Evolutionary conservation across 140 eudicot genomes (phyloP).

Genomic region (Senecio squalidus): DNA sequence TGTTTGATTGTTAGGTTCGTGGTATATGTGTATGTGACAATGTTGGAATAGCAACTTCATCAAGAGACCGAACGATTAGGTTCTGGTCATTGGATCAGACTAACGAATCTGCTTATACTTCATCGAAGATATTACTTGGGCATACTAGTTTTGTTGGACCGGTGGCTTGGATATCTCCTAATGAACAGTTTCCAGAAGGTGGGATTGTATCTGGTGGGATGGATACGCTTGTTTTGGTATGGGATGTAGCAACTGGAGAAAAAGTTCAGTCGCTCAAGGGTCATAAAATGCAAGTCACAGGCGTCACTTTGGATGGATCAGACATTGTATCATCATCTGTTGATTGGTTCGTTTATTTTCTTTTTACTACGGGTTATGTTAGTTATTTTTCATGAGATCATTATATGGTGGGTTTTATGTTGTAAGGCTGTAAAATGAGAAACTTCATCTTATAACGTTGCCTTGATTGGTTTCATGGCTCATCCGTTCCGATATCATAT

Average conservation of each 20-base stretch:
- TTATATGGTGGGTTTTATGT: slow-evolving; percentile 8
- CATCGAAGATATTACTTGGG: slow-evolving; percentile 72
- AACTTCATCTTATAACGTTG: neutral
- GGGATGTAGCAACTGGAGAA: slow-evolving; percentile 87
- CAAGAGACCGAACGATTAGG: slow-evolving; percentile 88
- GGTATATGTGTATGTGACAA: slow-evolving; percentile 84
- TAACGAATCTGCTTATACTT: slow-evolving; percentile 37
- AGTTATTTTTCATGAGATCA: neutral
- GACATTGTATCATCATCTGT: slow-evolving; percentile 76
- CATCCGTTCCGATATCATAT: neutral
- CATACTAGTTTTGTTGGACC: slow-evolving; percentile 98
- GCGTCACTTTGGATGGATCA: slow-evolving; percentile 65
- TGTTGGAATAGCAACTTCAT: slow-evolving; percentile 90
- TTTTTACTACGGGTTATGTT: slow-evolving; percentile 1
- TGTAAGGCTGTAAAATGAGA: slow-evolving; percentile 6
- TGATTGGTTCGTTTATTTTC: slow-evolving; percentile 61
- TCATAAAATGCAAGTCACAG: slow-evolving; percentile 86
- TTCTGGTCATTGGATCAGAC: slow-evolving; percentile 64
- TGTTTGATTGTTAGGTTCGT: slow-evolving; percentile 57
- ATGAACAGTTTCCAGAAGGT: slow-evolving; percentile 82
- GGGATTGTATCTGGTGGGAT: slow-evolving; percentile 88
- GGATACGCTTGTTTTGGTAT: slow-evolving; percentile 82
- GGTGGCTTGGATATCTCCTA: slow-evolving; percentile 74
- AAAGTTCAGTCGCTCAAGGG: slow-evolving; percentile 64
- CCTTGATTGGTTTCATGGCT: neutral